Conservation (phyloP, 768 basidiomycete species). For the Tricholoma matsutake region DNA sequence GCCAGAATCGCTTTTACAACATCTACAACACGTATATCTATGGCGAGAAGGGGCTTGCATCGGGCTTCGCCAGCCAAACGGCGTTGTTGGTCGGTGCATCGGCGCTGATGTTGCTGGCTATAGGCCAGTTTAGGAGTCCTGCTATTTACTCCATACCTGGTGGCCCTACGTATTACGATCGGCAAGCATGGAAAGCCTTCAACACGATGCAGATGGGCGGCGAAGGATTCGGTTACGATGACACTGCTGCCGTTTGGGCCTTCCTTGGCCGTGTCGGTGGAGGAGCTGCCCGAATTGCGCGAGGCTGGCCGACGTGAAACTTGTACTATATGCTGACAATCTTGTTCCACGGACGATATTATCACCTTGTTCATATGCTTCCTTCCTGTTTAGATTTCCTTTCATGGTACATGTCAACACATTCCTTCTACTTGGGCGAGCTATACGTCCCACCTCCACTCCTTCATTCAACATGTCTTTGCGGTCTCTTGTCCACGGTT, state of each 20-base stretch:
- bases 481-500: conserved; percentile 1
- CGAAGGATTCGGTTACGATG: conserved; percentile 64
- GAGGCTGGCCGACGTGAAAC: conserved; percentile 72
- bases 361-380: conserved; percentile 4
- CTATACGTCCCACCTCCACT: conserved; percentile 5
- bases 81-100: conserved; percentile 61
- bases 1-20: conserved; percentile 68
- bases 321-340: neutral
- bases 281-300: conserved; percentile 70
- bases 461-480: conserved; percentile 1
- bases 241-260: conserved; percentile 62
- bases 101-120: conserved; percentile 56
- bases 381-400: neutral
- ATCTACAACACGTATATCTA: conserved; percentile 78
- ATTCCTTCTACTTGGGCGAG: neutral
- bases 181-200: conserved; percentile 76
- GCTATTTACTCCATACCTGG: conserved; percentile 53
- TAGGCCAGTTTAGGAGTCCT: conserved; percentile 59
- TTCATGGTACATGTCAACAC: conserved; percentile 4
- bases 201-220: conserved; percentile 68
- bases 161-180: conserved; percentile 72
- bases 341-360: neutral
- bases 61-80: conserved; percentile 41
- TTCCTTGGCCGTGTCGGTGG: conserved; percentile 70
- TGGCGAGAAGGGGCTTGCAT: conserved; percentile 38